A percentile compares a stretch with the other conserved stretches of the same genome.
These are phyloP conservation scores for Epichloe gansuensis DNA, from an alignment of 2,329 filamentous ascomycete genomes.

Conservation along the genomic window DNA sequence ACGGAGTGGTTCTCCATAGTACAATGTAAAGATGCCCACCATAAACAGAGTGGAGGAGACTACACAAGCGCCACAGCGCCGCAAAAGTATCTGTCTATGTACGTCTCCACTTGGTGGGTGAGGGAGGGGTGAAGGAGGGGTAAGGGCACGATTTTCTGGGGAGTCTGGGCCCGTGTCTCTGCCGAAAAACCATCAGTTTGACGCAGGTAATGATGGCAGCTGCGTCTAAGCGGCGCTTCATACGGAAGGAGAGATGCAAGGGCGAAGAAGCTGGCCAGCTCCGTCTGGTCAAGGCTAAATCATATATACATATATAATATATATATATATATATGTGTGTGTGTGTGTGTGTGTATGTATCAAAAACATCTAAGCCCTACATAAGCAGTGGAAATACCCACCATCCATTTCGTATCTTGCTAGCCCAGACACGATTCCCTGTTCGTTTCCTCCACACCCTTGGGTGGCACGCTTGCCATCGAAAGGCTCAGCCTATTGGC, in stretches of 20 bases:
- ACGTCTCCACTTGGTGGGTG: not conserved
- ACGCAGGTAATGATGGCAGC: not conserved
- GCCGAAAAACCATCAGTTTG: not conserved
- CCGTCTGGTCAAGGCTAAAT: no score
- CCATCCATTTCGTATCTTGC: not conserved
- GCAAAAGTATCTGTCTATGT: not conserved
- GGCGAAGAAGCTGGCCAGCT: no score
- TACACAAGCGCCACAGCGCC: not conserved
- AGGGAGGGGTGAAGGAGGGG: not conserved
- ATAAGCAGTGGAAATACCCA: not conserved
- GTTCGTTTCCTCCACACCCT: not conserved
- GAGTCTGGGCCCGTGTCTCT: not conserved
- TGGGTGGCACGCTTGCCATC: no score
- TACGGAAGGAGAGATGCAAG: not conserved
- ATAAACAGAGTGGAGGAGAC: no score
- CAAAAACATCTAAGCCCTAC: not conserved
- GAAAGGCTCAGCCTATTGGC: no score
- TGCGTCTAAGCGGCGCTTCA: not conserved
- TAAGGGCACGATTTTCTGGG: not conserved
- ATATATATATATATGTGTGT: no score
- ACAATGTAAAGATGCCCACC: no score
- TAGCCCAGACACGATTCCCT: not conserved
- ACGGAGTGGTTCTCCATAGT: no score
- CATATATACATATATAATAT: no score
- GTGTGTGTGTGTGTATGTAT: no score